Evolutionary conservation across 164 flowering plant genomes (phyloP).

Genomic region (grape (Vitis vinifera)): ASM3070453v1 NC_081806.1:5855001-5855500

Average conservation of each 20-base stretch:
- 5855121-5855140: no score
- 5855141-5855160: no score
- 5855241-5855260: background rate
- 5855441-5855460: constrained; percentile 43
- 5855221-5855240: background rate
- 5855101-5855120: no score
- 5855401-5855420: constrained; percentile 62
- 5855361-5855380: constrained; percentile 52
- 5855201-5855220: no score
- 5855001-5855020: no score
- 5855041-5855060: no score
- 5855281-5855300: background rate
- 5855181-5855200: no score
- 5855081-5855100: no score
- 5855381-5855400: constrained; percentile 71
- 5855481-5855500: constrained; percentile 63
- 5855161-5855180: no score
- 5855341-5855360: background rate
- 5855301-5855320: background rate
- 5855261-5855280: background rate
- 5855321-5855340: background rate
- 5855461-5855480: constrained; percentile 32
- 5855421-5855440: constrained; percentile 60
- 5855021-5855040: no score
- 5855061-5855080: no score